Base-by-base conservation (phyloP, 2,329 filamentous ascomycete genomes). In the Lasiodiplodia sp. region DNA sequence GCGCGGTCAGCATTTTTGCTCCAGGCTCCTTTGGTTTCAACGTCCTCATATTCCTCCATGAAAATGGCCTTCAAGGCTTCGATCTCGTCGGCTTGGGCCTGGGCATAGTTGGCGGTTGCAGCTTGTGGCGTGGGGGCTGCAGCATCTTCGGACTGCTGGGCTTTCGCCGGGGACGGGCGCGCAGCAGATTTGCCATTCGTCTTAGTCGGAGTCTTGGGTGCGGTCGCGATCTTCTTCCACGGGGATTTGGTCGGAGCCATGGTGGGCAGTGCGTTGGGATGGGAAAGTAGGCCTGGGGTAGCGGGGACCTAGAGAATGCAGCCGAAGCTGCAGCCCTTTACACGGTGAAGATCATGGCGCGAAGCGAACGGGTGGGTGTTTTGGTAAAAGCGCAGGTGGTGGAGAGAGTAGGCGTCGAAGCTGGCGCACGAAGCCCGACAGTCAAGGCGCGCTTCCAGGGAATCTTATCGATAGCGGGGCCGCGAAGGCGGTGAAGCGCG, bases 41-140 rank as follows among this genome's bases (percentile, higher is more conserved):
- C 87, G 77, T 91, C 89, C 73, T 91, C 86, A 76, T 93, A 97
- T 76, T 97, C 94, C 69, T 97, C 93, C 72, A 90, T 91, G 77
- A 96, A 98, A 62, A 98, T 96, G 52, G 95, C 92, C 75, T 91
- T 87, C 69, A 98, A 85, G 55, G 90, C 95, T 77, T 96, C 88
- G 68, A 97, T 86, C 82, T 98, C 96, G 77, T 97, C 92, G 75
- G 91, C 86, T 81, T 98, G 96, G 40, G 92, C 89, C 81, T 96
- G 91, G 72, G 90, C 88, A 82, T 97, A 97, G 76, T 94, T 84
- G 69, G 86, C 86, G 51, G 81, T 75, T 44, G 81, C 74, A 25
- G 57, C 21, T n/a, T 37, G 14, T 28, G 66, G 28, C 14, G 71
- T 77, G 70, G 73, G 25, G 16, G 25, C 25, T 47, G 49, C 57